These are phyloP conservation scores for Arachis monticola DNA, from an alignment of 331 rosid species.

Conservation along the genomic window DNA sequence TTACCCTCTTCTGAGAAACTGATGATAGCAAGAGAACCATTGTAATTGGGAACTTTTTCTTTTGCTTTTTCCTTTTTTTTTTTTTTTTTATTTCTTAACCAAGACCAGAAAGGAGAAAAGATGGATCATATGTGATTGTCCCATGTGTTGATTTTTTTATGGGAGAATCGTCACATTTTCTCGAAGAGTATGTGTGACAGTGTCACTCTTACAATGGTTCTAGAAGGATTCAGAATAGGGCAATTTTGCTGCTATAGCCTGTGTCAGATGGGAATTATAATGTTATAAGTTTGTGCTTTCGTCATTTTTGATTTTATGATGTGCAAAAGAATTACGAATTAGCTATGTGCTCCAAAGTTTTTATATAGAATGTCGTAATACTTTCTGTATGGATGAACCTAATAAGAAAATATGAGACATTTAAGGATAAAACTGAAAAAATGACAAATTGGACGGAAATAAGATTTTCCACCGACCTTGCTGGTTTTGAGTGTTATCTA, in stretches of 20 bases:
- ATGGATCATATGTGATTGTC: slow-evolving; percentile 14
- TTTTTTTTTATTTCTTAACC: too few relatives aligned
- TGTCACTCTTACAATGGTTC: neutral
- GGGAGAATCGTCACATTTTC: neutral
- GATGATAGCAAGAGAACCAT: neutral
- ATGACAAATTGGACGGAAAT: neutral
- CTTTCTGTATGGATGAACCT: too few relatives aligned
- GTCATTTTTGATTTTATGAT: neutral
- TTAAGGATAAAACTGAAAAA: too few relatives aligned
- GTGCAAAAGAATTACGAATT: neutral
- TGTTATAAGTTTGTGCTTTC: neutral
- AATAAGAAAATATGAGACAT: neutral
- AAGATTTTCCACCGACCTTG: neutral
- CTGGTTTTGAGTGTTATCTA: too few relatives aligned
- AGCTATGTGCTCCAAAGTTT: neutral
- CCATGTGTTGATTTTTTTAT: slow-evolving; percentile 17
- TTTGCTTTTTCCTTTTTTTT: neutral
- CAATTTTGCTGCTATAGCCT: neutral
- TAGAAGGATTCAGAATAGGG: neutral
- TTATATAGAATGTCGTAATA: too few relatives aligned
- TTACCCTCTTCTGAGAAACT: neutral
- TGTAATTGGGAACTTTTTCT: neutral
- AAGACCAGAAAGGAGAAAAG: neutral
- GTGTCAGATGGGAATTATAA: neutral
- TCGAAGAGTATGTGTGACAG: neutral